phyloP scores from a whole-genome alignment of 2,329 filamentous ascomycete genomes.

The Aureobasidium sp. region DNA sequence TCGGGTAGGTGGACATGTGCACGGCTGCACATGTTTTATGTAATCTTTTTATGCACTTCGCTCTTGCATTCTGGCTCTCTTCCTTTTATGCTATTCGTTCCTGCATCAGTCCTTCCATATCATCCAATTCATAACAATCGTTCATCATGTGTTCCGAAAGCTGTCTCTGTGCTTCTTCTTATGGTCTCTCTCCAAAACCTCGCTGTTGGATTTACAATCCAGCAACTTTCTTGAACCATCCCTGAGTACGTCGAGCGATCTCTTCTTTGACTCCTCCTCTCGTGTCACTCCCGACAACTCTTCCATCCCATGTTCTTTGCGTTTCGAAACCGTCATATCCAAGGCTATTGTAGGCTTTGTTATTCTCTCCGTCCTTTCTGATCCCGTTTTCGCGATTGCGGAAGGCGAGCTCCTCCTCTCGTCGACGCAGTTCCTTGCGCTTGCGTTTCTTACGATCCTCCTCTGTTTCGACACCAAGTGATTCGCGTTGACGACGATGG shows the following conservation, averaged over 20 bases:
- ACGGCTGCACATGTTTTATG: constrained; percentile 18
- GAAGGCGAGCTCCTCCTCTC: constrained; percentile 22
- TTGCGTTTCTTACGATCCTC: constrained; percentile 22
- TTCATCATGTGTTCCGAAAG: not conserved
- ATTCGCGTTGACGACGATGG: constrained; percentile 20
- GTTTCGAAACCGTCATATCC: constrained; percentile 30
- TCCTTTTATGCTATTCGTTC: not conserved
- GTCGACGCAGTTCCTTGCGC: constrained; percentile 17
- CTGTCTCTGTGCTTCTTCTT: too few relatives aligned
- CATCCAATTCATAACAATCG: not conserved
- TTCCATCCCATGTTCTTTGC: constrained; percentile 34
- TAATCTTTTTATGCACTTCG: not conserved
- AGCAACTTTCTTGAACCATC: constrained; percentile 44
- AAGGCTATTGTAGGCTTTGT: constrained; percentile 23
- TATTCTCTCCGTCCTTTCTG: not conserved
- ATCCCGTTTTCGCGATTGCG: constrained; percentile 29
- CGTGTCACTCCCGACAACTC: constrained; percentile 29
- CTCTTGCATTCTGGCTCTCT: not conserved
- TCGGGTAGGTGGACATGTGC: constrained; percentile 16
- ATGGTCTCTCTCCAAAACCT: not conserved
- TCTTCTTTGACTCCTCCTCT: constrained; percentile 19
- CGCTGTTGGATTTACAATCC: constrained; percentile 19
- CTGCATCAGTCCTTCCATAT: not conserved
- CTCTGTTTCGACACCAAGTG: constrained; percentile 19
- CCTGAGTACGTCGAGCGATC: constrained; percentile 23